These are phyloP conservation scores for Cardiospermum halicacabum DNA, from an alignment of 345 rosid genomes.

Conservation along the genomic window DNA sequence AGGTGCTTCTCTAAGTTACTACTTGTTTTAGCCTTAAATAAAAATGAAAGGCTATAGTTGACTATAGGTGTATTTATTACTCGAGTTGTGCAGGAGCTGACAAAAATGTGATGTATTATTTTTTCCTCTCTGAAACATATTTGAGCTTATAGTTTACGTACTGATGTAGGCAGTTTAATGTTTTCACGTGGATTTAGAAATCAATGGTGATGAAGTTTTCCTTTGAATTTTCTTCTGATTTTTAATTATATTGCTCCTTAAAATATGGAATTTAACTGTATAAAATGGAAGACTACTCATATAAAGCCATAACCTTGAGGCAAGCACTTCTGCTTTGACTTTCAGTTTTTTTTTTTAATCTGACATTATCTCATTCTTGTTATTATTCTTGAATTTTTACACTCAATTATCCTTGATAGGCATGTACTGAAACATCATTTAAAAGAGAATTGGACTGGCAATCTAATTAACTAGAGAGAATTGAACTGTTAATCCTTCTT, in stretches of 20 bases:
- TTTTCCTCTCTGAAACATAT: too few relatives aligned
- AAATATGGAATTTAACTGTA: neutral
- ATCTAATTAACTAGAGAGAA: too few relatives aligned
- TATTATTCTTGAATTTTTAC: too few relatives aligned
- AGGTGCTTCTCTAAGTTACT: slow-evolving; percentile 33
- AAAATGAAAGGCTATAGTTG: neutral
- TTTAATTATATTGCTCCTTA: neutral
- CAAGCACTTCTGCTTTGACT: too few relatives aligned
- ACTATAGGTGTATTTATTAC: neutral
- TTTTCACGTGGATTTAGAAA: neutral
- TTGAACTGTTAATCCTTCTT: too few relatives aligned
- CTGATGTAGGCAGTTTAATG: neutral
- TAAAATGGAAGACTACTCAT: too few relatives aligned
- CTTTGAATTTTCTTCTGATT: neutral
- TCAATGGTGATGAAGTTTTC: neutral
- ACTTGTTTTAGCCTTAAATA: slow-evolving; percentile 1
- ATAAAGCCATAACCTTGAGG: too few relatives aligned
- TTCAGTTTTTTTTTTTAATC: too few relatives aligned
- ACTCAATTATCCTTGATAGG: too few relatives aligned
- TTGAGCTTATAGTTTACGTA: neutral
- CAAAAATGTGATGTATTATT: neutral
- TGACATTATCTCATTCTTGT: too few relatives aligned
- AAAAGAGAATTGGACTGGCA: too few relatives aligned
- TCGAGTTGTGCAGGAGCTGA: neutral
- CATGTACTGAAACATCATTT: too few relatives aligned